phyloP scores from a whole-genome alignment of 805 yeast species.

The Kluyveromyces dobzhanskii region DNA sequence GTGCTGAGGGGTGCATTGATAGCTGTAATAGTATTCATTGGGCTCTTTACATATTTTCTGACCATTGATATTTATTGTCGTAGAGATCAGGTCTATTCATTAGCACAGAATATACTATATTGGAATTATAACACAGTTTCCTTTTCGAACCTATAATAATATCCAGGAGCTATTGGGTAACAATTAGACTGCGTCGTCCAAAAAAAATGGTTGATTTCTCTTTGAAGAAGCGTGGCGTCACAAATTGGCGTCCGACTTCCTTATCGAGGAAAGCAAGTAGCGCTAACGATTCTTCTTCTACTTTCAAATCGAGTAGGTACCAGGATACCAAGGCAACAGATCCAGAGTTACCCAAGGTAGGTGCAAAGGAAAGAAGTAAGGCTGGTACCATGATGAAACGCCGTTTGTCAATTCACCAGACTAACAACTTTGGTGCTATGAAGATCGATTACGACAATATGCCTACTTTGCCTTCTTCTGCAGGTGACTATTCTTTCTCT shows the following conservation, averaged over 20 bases:
- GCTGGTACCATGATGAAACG: conserved; percentile 37
- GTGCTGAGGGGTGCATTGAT: no score
- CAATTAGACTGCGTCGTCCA: no score
- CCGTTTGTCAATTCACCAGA: conserved; percentile 35
- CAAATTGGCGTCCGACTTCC: conserved; percentile 16
- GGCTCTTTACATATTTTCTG: no score
- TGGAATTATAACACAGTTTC: no score
- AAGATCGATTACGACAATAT: conserved; percentile 7
- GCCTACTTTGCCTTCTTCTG: conserved; percentile 25
- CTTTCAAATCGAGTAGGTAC: conserved; percentile 15
- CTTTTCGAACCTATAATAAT: no score
- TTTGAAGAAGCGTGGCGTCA: conserved; percentile 23
- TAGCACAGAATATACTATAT: no score
- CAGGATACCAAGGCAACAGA: conserved; percentile 12
- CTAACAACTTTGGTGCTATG: conserved; percentile 8
- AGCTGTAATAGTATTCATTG: no score
- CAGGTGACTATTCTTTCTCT: conserved; percentile 6
- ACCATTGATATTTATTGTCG: no score
- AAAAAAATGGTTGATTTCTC: conserved; percentile 29
- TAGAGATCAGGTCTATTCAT: no score
- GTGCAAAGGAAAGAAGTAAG: conserved; percentile 30
- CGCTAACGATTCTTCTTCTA: conserved; percentile 7
- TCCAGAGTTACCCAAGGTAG: conserved; percentile 27
- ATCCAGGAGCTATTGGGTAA: no score
- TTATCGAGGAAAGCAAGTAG: conserved; percentile 7